Evolutionary conservation across 306 rosid species (phyloP), one percentile per base, ranked within the genome.

Genomic region (Quillaja saponaria): DNA sequence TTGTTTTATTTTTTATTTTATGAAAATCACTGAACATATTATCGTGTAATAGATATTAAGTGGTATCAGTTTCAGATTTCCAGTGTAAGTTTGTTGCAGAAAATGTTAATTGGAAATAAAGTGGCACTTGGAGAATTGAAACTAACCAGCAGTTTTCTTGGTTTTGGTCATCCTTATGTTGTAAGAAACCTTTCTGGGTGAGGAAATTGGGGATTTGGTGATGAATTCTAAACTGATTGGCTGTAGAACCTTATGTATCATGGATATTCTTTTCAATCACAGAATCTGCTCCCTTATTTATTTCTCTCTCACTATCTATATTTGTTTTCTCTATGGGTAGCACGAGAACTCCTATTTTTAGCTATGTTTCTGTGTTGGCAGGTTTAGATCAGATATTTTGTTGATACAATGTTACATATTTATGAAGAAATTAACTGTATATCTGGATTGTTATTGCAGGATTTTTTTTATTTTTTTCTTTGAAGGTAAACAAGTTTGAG

Each of bases 361-460:
- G 31, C 4, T 4, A 37, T 48, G 17, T 17, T 21, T 28, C 28
- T 61, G 61, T 31, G 15, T 20, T 6, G 33, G 31, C 28, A 28
- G 60, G 10, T 13, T 39, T 71, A 34, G 39, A 55, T 41, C 47
- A 44, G 25, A 14, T 20, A 38, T 42, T 14, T 13, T 6, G 14
- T 40, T 61, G 34, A 25, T 10, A 25, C 47, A 50, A 47, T 74
- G 46, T 4, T 57, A 31, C 34, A 25, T 25, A 10, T 10, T 53
- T 17, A 31, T 49, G 37, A 65, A 41, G 44, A 65, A 60, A 28
- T 16, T 65, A 12, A 57, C 7, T 65, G 44, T 31, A 34, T 67
- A 62, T 69, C 8, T 78, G 35, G 13, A 17, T 71, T 49, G 19
- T 35, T 55, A 47, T 81, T 72, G 59, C 88, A 84, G 95, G 66